A percentile compares a stretch with the other conserved stretches of the same genome.
Conservation (phyloP, 2,329 filamentous ascomycete genomes). For the Alternaria solani region DNA sequence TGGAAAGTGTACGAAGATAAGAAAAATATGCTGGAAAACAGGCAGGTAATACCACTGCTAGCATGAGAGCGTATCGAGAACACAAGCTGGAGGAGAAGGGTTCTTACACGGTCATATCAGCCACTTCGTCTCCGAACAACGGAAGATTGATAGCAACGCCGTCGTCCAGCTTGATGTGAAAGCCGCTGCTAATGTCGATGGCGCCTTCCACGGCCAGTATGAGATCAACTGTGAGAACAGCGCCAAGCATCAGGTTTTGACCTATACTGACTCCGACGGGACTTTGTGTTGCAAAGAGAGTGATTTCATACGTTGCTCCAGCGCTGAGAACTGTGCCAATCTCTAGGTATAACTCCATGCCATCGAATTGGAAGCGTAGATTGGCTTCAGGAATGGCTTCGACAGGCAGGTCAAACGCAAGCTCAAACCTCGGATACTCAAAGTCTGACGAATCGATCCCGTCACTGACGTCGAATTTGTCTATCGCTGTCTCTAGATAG, state of each 20-base stretch:
- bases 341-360: constrained; percentile 62
- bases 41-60: too few species aligned
- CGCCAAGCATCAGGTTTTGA: constrained; percentile 55
- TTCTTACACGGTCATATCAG: constrained; percentile 60
- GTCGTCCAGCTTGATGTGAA: constrained; percentile 65
- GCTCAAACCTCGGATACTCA: constrained; percentile 27
- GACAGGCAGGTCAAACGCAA: constrained; percentile 51
- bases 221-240: constrained; percentile 61
- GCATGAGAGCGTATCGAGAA: too few species aligned
- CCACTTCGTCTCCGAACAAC: constrained; percentile 61
- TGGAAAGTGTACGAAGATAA: background rate
- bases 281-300: constrained; percentile 58
- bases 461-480: constrained; percentile 22
- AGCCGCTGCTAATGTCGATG: constrained; percentile 62
- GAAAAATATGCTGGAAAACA: too few species aligned
- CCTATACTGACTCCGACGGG: constrained; percentile 54
- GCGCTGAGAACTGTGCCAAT: constrained; percentile 56
- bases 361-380: constrained; percentile 60
- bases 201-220: constrained; percentile 59
- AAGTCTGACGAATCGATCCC: constrained; percentile 31
- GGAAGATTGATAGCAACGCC: constrained; percentile 58
- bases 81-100: too few species aligned
- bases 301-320: constrained; percentile 58
- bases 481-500: constrained; percentile 18
- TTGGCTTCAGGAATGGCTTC: constrained; percentile 54